Percentiles rank a stretch among this genome's conserved stretches.
Conservation (phyloP, 2,329 filamentous ascomycete genomes). For the Aureobasidium uvarum region DNA sequence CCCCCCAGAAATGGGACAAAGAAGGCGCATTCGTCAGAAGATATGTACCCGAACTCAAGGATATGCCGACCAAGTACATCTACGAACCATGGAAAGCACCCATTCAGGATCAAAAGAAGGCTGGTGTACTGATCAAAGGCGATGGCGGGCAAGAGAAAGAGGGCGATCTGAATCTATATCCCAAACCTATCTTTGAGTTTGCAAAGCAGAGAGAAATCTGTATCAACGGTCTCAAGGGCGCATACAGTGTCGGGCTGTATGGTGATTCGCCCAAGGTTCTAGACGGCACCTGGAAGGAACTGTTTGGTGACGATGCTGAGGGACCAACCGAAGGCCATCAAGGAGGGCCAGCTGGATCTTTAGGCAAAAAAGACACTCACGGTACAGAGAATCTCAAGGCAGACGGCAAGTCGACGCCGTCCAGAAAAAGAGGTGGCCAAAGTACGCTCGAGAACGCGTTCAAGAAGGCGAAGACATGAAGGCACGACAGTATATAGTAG, state of each 20-base stretch:
- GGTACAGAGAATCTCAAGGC: constrained; percentile 1
- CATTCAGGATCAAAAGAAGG: constrained; percentile 65
- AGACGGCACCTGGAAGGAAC: constrained; percentile 58
- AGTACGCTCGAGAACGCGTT: constrained; percentile 37
- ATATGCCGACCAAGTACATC: constrained; percentile 66
- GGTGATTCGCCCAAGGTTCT: constrained; percentile 62
- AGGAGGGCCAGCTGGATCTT: constrained; percentile 43
- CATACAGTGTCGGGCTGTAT: constrained; percentile 63
- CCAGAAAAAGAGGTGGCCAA: constrained; percentile 34
- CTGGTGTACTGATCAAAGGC: constrained; percentile 61
- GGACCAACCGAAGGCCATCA: constrained; percentile 45
- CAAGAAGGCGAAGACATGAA: constrained; percentile 34
- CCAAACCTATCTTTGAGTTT: constrained; percentile 78
- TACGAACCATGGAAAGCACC: constrained; percentile 79
- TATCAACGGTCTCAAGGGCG: constrained; percentile 66
- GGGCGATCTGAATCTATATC: constrained; percentile 56
- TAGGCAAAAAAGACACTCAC: constrained; percentile 32
- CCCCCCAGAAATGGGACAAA: constrained; percentile 72
- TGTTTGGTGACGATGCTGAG: constrained; percentile 50
- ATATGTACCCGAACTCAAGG: constrained; percentile 65
- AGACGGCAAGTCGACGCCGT: neutral
- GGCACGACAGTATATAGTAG: neutral
- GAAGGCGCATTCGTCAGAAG: constrained; percentile 62
- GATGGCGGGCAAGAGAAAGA: constrained; percentile 46
- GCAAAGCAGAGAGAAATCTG: constrained; percentile 60